Conservation (phyloP, 768 basidiomycete genomes). For the Naganishia onofrii region DNA sequence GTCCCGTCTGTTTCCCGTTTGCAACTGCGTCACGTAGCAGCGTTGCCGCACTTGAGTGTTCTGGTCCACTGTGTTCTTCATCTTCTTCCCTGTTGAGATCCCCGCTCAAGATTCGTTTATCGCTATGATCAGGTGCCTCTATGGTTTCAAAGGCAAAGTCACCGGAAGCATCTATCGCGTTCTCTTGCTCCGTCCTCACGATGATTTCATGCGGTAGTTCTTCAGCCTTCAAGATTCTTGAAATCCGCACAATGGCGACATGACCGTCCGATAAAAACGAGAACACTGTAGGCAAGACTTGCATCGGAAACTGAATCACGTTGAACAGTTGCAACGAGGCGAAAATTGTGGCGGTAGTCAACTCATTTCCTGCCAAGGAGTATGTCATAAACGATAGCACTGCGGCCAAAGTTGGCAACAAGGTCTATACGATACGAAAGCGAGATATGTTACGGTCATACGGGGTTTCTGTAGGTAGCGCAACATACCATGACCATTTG, state of each 20-base stretch:
- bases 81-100: neutral
- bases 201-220: slow-evolving; percentile 48
- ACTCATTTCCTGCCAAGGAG: slow-evolving; percentile 59
- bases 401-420: slow-evolving; percentile 60
- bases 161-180: slow-evolving; percentile 56
- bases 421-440: slow-evolving; percentile 49
- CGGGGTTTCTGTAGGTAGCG: neutral
- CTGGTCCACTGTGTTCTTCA: neutral
- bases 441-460: neutral
- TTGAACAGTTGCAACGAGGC: slow-evolving; percentile 64
- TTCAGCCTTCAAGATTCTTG: slow-evolving; percentile 48
- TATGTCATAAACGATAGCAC: slow-evolving; percentile 63
- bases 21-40: neutral
- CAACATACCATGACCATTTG: slow-evolving; percentile 4
- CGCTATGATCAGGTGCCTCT: slow-evolving; percentile 33
- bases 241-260: slow-evolving; percentile 25
- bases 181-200: neutral
- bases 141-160: slow-evolving; percentile 42
- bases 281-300: slow-evolving; percentile 40
- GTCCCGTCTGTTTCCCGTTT: neutral
- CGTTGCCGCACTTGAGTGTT: neutral
- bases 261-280: slow-evolving; percentile 26
- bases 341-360: slow-evolving; percentile 62
- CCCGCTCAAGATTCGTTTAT: slow-evolving; percentile 30
- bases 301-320: slow-evolving; percentile 44